phyloP scores from a whole-genome alignment of 2,329 filamentous ascomycete genomes.

The Daldinia eschscholtzii region DNA sequence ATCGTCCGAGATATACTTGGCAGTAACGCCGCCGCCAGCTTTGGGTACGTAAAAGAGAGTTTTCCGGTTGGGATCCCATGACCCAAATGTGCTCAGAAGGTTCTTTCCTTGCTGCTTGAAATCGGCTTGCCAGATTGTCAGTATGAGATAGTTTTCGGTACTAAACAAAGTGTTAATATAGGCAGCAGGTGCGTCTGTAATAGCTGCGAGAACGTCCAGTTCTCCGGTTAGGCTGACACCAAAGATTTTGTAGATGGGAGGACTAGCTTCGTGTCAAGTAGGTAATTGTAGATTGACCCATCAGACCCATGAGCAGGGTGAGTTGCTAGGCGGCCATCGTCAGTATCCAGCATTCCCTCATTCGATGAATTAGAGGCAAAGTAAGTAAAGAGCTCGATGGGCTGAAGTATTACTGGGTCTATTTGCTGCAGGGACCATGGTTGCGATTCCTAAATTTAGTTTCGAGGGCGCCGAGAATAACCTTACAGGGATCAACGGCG shows the following conservation, averaged over 20 bases:
- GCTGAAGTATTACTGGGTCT: background rate
- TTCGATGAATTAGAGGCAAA: background rate
- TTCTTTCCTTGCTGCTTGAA: background rate
- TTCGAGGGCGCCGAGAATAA: too few relatives aligned
- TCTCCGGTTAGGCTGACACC: background rate
- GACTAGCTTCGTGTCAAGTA: background rate
- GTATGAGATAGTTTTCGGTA: constrained; percentile 2
- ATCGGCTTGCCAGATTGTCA: background rate
- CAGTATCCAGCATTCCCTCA: background rate
- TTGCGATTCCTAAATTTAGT: too few relatives aligned
- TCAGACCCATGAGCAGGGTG: background rate
- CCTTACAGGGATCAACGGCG: too few relatives aligned
- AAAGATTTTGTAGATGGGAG: background rate
- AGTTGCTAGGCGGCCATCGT: background rate
- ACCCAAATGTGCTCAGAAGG: background rate
- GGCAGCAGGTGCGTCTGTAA: background rate
- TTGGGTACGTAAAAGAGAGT: too few relatives aligned
- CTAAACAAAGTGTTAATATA: constrained; percentile 1
- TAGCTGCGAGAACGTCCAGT: background rate
- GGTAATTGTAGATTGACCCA: background rate
- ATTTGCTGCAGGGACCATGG: background rate
- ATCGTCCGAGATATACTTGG: too few relatives aligned
- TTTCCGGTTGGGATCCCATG: too few relatives aligned
- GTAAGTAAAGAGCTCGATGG: constrained; percentile 3
- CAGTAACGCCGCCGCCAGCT: too few relatives aligned